Evolutionary conservation across 2,329 filamentous ascomycete genomes (phyloP).

Genomic region (Ceratocystis ficicola): DNA sequence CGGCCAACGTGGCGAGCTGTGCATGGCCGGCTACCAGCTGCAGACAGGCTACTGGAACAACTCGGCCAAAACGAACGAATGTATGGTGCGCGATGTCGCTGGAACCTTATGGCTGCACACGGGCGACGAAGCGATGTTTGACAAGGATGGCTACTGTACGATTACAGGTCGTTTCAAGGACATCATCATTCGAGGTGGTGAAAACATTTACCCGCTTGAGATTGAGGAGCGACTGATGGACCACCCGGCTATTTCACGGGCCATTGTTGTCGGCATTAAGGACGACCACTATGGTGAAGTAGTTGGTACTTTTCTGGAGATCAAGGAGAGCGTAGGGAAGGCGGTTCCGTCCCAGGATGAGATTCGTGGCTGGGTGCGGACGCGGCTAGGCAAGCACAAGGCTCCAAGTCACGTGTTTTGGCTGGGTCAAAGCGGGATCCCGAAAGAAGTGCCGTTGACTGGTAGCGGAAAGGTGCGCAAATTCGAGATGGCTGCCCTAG

Average conservation of each 20-base stretch:
- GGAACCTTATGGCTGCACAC: slow-evolving; percentile 52
- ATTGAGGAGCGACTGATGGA: slow-evolving; percentile 60
- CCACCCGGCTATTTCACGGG: slow-evolving; percentile 50
- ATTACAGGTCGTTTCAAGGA: slow-evolving; percentile 71
- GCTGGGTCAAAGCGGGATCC: slow-evolving; percentile 51
- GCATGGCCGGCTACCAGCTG: slow-evolving; percentile 65
- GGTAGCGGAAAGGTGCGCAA: slow-evolving; percentile 62
- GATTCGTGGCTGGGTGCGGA: slow-evolving; percentile 50
- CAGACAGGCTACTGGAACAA: slow-evolving; percentile 59
- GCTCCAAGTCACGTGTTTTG: slow-evolving; percentile 64
- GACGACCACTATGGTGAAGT: slow-evolving; percentile 63
- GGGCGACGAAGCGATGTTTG: slow-evolving; percentile 57
- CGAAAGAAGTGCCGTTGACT: slow-evolving; percentile 48
- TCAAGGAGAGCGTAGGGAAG: slow-evolving; percentile 27
- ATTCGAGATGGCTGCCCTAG: slow-evolving; percentile 48
- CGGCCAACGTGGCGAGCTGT: slow-evolving; percentile 59
- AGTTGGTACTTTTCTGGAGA: slow-evolving; percentile 51
- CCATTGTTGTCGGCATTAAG: slow-evolving; percentile 57
- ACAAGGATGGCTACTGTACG: slow-evolving; percentile 55
- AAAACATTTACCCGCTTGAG: slow-evolving; percentile 63
- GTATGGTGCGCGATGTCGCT: slow-evolving; percentile 41
- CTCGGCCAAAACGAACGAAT: slow-evolving; percentile 56
- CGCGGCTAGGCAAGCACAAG: slow-evolving; percentile 53
- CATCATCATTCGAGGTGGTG: slow-evolving; percentile 64
- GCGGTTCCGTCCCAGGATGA: slow-evolving; percentile 39